phyloP scores from a whole-genome alignment of 352 stramenopile genomes.

The Phytopythium cucurbitacearum region DNA sequence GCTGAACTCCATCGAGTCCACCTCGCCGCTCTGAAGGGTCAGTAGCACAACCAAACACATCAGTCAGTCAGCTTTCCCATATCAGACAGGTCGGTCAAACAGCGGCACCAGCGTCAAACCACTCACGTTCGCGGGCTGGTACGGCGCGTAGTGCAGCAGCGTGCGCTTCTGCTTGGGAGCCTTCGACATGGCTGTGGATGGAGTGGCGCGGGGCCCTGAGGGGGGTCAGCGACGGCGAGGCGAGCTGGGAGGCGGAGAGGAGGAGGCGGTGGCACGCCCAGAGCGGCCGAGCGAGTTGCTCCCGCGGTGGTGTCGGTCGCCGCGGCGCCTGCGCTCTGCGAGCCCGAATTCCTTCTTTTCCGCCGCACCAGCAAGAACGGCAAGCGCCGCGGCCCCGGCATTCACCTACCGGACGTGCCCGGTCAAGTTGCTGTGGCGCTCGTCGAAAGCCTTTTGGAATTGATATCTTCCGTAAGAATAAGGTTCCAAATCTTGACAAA shows the following conservation, averaged over 20 bases:
- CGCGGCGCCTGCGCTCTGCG: constrained; percentile 9
- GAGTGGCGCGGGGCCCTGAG: background rate
- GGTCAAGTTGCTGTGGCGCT: background rate
- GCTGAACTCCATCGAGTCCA: constrained; percentile 39
- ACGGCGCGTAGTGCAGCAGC: constrained; percentile 77
- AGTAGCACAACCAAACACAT: background rate
- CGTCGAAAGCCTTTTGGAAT: no score
- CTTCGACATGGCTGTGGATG: constrained; percentile 53
- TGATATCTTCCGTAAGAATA: no score
- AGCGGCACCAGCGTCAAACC: background rate
- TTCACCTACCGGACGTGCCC: background rate
- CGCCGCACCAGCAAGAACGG: constrained; percentile 3
- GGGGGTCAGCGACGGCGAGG: background rate
- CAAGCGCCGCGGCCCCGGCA: background rate
- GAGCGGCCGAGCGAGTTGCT: background rate
- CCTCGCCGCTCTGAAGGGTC: constrained; percentile 12
- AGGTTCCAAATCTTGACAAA: no score
- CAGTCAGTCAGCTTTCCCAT: background rate
- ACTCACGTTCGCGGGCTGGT: constrained; percentile 47
- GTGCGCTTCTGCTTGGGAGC: constrained; percentile 71
- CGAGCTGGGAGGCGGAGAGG: background rate
- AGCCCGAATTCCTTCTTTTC: constrained; percentile 23
- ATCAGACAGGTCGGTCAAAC: background rate
- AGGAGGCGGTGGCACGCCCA: background rate
- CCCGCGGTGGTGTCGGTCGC: background rate